Conservation (phyloP, 1,284 basidiomycete species). For the Acaromyces ingoldii region DNA sequence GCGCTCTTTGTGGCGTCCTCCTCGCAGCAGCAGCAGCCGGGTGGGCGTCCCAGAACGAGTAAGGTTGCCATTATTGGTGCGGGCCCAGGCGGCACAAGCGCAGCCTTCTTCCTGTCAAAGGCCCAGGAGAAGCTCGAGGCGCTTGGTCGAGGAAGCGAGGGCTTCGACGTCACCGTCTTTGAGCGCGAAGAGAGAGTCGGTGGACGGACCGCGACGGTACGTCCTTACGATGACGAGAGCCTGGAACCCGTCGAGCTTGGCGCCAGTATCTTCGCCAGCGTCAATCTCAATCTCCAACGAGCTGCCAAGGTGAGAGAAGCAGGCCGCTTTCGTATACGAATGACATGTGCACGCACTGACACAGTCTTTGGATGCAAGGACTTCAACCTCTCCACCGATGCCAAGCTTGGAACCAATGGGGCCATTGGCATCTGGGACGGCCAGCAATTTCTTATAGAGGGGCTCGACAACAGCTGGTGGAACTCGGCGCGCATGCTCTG, state of each 20-base stretch:
- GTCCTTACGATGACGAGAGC: slow-evolving; percentile 67
- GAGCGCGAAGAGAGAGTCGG: slow-evolving; percentile 72
- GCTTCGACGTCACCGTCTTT: slow-evolving; percentile 71
- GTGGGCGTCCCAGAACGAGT: no score
- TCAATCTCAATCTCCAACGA: slow-evolving; percentile 64
- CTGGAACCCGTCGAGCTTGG: slow-evolving; percentile 67
- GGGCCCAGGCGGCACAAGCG: slow-evolving; percentile 77
- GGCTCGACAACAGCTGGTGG: slow-evolving; percentile 42
- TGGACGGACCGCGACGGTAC: slow-evolving; percentile 71
- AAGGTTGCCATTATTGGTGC: slow-evolving; percentile 77
- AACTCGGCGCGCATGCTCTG: slow-evolving; percentile 53
- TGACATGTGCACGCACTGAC: no score
- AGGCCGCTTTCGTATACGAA: no score
- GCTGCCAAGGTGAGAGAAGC: slow-evolving; percentile 16
- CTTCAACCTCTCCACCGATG: slow-evolving; percentile 7
- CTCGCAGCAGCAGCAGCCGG: no score
- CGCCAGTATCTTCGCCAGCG: slow-evolving; percentile 77
- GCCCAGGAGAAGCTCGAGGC: slow-evolving; percentile 48
- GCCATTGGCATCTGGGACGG: slow-evolving; percentile 71
- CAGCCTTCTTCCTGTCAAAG: slow-evolving; percentile 75
- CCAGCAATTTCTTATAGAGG: slow-evolving; percentile 40
- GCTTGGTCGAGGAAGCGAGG: slow-evolving; percentile 1
- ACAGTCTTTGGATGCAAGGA: background rate
- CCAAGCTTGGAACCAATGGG: slow-evolving; percentile 9
- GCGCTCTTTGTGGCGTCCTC: no score